Percentiles rank a stretch among this genome's conserved stretches.
Evolutionary conservation across 1,284 basidiomycete genomes (phyloP).

Genomic region (Ceratobasidium sp.): DNA sequence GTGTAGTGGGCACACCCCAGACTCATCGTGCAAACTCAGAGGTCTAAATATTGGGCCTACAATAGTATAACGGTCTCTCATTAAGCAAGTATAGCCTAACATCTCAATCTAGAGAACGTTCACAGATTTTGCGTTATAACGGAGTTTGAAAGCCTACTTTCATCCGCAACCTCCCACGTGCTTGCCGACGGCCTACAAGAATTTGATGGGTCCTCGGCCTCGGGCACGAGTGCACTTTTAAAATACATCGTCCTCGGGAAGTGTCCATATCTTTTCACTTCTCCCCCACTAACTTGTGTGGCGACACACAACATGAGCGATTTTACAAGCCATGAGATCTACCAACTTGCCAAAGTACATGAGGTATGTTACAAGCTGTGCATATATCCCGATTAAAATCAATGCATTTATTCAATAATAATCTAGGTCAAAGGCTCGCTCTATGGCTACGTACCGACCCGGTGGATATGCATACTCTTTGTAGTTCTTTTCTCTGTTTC

Average conservation of each 20-base stretch:
- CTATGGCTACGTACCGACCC: slow-evolving; percentile 47
- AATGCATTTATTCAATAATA: not conserved
- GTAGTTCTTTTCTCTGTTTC: slow-evolving; percentile 53
- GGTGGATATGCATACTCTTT: slow-evolving; percentile 48
- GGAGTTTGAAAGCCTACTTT: not conserved
- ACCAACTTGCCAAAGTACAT: slow-evolving; percentile 37
- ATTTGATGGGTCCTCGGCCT: slow-evolving; percentile 40
- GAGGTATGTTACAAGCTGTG: slow-evolving; percentile 8
- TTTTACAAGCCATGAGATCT: not conserved
- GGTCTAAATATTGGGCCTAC: too few relatives aligned
- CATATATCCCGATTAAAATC: not conserved
- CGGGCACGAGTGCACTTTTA: slow-evolving; percentile 9
- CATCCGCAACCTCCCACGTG: slow-evolving; percentile 20
- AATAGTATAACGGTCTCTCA: too few relatives aligned
- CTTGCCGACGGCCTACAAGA: not conserved
- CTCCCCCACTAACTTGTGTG: not conserved
- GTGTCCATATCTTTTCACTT: not conserved
- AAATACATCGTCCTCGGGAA: not conserved
- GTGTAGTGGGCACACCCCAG: too few relatives aligned
- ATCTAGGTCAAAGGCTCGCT: slow-evolving; percentile 15
- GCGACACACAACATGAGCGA: not conserved
- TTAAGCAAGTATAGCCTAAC: too few relatives aligned
- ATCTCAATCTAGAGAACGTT: too few relatives aligned
- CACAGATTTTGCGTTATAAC: not conserved
- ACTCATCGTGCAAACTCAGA: too few relatives aligned